phyloP scores from a whole-genome alignment of 2,329 filamentous ascomycete species.

The Aspergillus sergii region DNA sequence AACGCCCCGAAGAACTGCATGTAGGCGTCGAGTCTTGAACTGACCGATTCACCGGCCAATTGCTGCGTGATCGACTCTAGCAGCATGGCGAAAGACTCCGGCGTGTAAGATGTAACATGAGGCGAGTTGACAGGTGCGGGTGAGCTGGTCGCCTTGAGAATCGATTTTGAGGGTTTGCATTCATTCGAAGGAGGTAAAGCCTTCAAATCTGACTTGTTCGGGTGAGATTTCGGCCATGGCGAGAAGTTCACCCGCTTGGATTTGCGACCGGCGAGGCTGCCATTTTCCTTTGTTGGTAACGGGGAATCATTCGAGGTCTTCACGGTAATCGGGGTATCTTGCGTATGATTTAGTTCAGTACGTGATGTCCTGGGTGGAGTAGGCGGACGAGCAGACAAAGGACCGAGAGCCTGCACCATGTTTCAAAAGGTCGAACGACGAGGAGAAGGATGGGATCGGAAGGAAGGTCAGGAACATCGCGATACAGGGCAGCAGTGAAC shows the following conservation, averaged over 20 bases:
- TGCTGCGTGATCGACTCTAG: constrained; percentile 82
- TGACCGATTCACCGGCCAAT: constrained; percentile 72
- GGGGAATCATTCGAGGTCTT: constrained; percentile 48
- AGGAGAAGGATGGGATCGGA: constrained; percentile 18
- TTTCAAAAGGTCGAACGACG: constrained; percentile 28
- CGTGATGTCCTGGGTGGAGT: constrained; percentile 55
- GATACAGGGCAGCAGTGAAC: constrained; percentile 18
- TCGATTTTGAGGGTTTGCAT: constrained; percentile 67
- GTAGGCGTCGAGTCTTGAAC: constrained; percentile 82
- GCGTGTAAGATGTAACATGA: constrained; percentile 50
- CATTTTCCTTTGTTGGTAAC: constrained; percentile 40
- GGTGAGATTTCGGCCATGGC: constrained; percentile 50
- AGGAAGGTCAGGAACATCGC: constrained; percentile 32
- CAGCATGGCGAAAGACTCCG: constrained; percentile 72
- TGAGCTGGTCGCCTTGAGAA: constrained; percentile 70
- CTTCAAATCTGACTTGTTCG: constrained; percentile 46
- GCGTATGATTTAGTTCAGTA: constrained; percentile 41
- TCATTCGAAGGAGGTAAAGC: constrained; percentile 53
- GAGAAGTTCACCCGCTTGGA: constrained; percentile 66
- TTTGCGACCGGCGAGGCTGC: constrained; percentile 39
- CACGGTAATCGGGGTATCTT: constrained; percentile 35
- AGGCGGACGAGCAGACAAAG: constrained; percentile 56
- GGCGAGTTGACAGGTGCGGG: constrained; percentile 45
- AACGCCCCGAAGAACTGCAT: constrained; percentile 74
- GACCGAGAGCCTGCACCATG: constrained; percentile 50